Evolutionary conservation across 495 filamentous ascomycete species (phyloP), one percentile per base, ranked within the genome.

Genomic region (Aspergillus coremiiformis): DNA sequence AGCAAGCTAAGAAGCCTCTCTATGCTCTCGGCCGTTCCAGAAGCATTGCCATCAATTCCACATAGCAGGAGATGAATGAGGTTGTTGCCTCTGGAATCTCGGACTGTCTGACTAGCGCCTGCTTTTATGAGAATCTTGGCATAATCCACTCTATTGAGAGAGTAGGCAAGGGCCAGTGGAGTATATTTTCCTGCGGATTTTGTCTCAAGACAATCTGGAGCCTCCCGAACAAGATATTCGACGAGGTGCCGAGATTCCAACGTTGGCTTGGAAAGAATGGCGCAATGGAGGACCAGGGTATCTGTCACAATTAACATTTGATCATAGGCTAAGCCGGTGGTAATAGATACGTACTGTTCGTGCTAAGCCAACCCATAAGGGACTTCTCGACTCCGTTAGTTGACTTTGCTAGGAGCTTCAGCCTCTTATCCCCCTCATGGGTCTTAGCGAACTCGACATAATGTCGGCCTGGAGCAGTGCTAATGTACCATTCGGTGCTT

Each of bases 401-500:
- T 0, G 76, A 62, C 39, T 77, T 61, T 4, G 69, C 69, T 0
- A 89, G 66, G 49, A 77, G 74, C 52, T 78, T 73, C 21, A 89
- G 50, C 12, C 76, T 69, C 33, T 73, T 64, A 39, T 89, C 78
- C 19, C 79, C 67, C 45, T 65, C 67, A 47, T 85, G 74, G 8
- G 72, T 71, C 39, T 79, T 76, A 11, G 76, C 70, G 55, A 87
- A 91, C 35, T 84, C 74, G 9, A 71, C 60, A 56, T 90, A 91
- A 39, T 74, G 65, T 27, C 82, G 67, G 52, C 74, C 56, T 0
- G 85, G 84, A 0, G 79, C 75, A 27, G 84, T 82, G 35, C 83
- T 79, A 43, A 89, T 63, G 58, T 86, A 85, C 80, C 83, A 91
- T 59, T 89, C 80, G 0, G 82, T 76, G 24, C 74, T 74, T 8